These are phyloP conservation scores for Russula virescens DNA, from an alignment of 768 basidiomycete genomes.

Conservation along the genomic window DNA sequence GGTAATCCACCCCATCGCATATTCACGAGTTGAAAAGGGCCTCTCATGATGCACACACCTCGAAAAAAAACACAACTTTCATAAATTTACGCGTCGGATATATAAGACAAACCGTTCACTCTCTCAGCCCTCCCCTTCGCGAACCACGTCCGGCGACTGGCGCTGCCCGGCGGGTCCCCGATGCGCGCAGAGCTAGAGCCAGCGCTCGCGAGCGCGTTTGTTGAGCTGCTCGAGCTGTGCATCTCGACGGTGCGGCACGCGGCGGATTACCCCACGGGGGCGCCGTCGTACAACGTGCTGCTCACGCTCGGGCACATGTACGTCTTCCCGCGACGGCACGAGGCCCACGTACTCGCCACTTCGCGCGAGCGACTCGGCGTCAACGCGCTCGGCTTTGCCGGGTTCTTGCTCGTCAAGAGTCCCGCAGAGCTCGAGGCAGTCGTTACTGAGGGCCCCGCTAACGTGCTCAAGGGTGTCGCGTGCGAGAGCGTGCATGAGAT, in stretches of 20 bases:
- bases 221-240: conserved; percentile 69
- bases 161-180: conserved; percentile 31
- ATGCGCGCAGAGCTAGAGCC: conserved; percentile 42
- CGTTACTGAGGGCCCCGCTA: conserved; percentile 53
- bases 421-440: conserved; percentile 68
- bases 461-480: conserved; percentile 59
- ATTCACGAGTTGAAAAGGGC: too few species aligned
- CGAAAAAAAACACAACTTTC: too few species aligned
- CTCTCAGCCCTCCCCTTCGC: conserved; percentile 67
- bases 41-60: too few species aligned
- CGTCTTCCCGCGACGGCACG: conserved; percentile 70
- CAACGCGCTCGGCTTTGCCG: conserved; percentile 87
- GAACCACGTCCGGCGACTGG: conserved; percentile 62
- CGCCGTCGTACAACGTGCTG: conserved; percentile 78
- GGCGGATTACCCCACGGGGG: conserved; percentile 52
- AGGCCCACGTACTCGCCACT: conserved; percentile 47
- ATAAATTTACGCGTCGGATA: neutral
- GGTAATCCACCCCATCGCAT: conserved; percentile 9
- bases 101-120: conserved; percentile 65
- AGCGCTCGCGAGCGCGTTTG: conserved; percentile 53
- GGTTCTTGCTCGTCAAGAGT: conserved; percentile 83
- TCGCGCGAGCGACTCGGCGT: conserved; percentile 60
- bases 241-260: conserved; percentile 70
- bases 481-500: conserved; percentile 62
- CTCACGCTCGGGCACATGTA: conserved; percentile 81